Evolutionary conservation across 1,284 basidiomycete species (phyloP).

Genomic region (Pseudomicrostroma phylloplanum): DNA sequence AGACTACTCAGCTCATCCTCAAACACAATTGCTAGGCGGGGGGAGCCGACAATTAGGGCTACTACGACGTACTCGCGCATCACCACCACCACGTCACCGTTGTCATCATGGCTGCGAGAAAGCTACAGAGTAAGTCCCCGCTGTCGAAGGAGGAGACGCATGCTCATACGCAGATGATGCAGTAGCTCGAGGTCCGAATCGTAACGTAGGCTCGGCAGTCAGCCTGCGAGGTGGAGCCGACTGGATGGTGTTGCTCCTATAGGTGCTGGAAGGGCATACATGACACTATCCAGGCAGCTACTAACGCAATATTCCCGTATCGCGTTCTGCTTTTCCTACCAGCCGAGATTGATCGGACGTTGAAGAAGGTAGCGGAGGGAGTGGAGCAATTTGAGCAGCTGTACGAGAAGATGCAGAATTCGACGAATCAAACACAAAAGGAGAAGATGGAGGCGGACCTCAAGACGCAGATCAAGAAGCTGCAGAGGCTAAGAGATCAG

Average conservation of each 20-base stretch:
- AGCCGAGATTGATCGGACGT: slow-evolving; percentile 50
- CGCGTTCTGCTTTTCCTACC: slow-evolving; percentile 5
- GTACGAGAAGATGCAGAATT: slow-evolving; percentile 48
- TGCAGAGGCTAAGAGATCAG: slow-evolving; percentile 93
- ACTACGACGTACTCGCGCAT: no score
- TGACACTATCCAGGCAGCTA: background rate
- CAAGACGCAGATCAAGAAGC: slow-evolving; percentile 67
- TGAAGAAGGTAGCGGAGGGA: slow-evolving; percentile 49
- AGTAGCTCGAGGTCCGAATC: no score
- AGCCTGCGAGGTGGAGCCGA: no score
- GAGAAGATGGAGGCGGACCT: slow-evolving; percentile 51
- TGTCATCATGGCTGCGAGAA: slow-evolving; percentile 46
- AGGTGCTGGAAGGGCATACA: no score
- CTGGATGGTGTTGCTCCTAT: no score
- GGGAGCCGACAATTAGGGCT: no score
- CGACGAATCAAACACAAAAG: slow-evolving; percentile 48
- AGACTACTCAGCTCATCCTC: no score
- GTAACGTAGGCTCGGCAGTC: no score
- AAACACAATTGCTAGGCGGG: no score
- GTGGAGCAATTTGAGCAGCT: slow-evolving; percentile 50
- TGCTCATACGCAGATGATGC: no score
- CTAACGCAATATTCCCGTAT: slow-evolving; percentile 7
- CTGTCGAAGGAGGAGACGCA: no score
- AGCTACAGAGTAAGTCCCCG: slow-evolving; percentile 36
- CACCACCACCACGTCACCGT: no score